These are phyloP conservation scores for Chalciporus sphaerocephalus DNA, from an alignment of 768 basidiomycete species.

Conservation along the genomic window DNA sequence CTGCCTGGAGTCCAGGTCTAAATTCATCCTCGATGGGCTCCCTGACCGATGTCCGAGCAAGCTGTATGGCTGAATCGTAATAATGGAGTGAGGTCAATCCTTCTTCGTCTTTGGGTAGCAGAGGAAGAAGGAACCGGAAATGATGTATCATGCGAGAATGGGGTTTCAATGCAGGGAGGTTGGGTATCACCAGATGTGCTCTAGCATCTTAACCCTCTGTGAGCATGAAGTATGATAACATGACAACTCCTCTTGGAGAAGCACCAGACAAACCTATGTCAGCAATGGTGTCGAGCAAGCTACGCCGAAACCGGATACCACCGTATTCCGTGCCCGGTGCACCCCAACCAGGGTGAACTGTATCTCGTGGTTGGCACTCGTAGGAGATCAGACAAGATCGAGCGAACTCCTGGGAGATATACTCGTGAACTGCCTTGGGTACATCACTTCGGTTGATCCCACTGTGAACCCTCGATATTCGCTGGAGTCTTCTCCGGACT, in stretches of 20 bases:
- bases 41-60: conserved; percentile 54
- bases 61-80: conserved; percentile 73
- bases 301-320: conserved; percentile 60
- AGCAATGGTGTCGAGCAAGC: conserved; percentile 66
- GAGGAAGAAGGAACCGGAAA: conserved; percentile 69
- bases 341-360: conserved; percentile 72
- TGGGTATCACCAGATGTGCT: conserved; percentile 69
- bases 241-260: too few species aligned
- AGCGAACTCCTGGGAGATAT: conserved; percentile 71
- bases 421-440: conserved; percentile 63
- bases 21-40: conserved; percentile 70
- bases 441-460: conserved; percentile 52
- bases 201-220: conserved; percentile 47
- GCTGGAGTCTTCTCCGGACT: conserved; percentile 57
- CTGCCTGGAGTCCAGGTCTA: conserved; percentile 56
- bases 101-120: conserved; percentile 55
- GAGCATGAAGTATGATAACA: conserved; percentile 3
- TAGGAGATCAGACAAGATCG: conserved; percentile 68
- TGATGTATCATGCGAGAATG: conserved; percentile 76
- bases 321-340: conserved; percentile 59
- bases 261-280: conserved; percentile 52
- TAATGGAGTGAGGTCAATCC: conserved; percentile 68
- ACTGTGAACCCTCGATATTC: conserved; percentile 60
- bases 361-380: conserved; percentile 65
- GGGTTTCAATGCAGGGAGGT: conserved; percentile 64